These are phyloP conservation scores for Malus hybrid DNA, from an alignment of 331 rosid genomes.

Conservation along the genomic window DNA sequence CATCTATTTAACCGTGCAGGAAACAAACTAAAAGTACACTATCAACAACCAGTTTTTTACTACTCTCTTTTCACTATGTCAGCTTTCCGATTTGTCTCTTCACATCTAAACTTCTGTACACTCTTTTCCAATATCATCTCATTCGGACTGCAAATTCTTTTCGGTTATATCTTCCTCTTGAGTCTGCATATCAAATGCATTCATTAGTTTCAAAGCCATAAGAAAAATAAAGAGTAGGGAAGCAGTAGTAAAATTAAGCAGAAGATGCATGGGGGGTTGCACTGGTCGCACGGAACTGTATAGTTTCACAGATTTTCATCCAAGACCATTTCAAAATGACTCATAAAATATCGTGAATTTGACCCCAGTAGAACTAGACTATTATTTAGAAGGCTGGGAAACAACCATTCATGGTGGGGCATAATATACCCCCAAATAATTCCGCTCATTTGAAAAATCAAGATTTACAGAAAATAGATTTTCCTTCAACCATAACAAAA, in stretches of 20 bases:
- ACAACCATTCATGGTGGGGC: no score
- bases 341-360: no score
- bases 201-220: not conserved
- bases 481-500: not conserved
- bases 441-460: not conserved
- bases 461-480: not conserved
- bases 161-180: not conserved
- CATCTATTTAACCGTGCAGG: not conserved
- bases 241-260: not conserved
- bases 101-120: constrained; percentile 15
- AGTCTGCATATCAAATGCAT: constrained; percentile 15
- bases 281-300: no score
- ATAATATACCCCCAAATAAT: no score
- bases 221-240: not conserved
- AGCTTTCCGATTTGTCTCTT: not conserved
- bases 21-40: not conserved
- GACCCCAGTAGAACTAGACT: no score
- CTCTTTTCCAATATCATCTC: not conserved
- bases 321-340: no score
- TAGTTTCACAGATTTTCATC: no score
- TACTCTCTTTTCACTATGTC: constrained; percentile 2
- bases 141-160: not conserved
- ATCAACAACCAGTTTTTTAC: not conserved
- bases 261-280: not conserved
- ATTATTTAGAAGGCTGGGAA: no score